Conservation (phyloP, 75 land plant species). For the Azolla pinnata region DNA sequence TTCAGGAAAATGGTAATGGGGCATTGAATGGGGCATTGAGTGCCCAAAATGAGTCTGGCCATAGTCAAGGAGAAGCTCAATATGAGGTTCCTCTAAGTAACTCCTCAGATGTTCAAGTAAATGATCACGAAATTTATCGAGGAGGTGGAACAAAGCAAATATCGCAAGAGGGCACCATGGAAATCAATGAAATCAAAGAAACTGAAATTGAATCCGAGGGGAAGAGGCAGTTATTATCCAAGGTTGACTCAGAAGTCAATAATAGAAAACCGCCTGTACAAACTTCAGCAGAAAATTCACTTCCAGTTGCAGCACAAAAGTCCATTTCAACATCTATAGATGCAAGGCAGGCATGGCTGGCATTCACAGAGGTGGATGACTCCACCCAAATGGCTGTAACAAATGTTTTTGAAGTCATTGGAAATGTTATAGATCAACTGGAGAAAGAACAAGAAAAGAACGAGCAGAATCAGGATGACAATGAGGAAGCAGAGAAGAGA, state of each 20-base stretch:
- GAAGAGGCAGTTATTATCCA: too few species aligned
- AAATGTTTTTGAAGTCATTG: conserved; percentile 93
- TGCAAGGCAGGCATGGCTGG: conserved; percentile 63
- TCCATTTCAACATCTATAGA: conserved; percentile 46
- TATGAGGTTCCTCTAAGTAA: conserved; percentile 1
- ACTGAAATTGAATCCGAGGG: conserved; percentile 23
- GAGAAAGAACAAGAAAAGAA: conserved; percentile 46
- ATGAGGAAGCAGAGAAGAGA: not conserved
- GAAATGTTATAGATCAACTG: conserved; percentile 66
- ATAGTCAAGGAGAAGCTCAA: too few species aligned
- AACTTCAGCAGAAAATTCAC: too few species aligned
- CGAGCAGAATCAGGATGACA: not conserved
- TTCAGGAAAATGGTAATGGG: not conserved
- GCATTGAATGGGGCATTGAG: too few species aligned
- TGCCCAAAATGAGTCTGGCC: too few species aligned
- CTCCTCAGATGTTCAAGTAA: not conserved
- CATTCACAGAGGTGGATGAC: conserved; percentile 85
- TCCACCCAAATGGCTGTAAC: conserved; percentile 97
- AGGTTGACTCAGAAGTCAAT: conserved; percentile 10
- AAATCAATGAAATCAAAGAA: conserved; percentile 19
- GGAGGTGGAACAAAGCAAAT: too few species aligned
- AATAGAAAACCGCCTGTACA: conserved; percentile 9
- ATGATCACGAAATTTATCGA: too few species aligned
- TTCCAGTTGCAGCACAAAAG: too few species aligned
- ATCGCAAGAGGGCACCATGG: too few species aligned